Percentiles rank a stretch among this genome's conserved stretches.
Conservation (phyloP, 140 eudicot genomes). For the Ambrosia hybrid region DNA sequence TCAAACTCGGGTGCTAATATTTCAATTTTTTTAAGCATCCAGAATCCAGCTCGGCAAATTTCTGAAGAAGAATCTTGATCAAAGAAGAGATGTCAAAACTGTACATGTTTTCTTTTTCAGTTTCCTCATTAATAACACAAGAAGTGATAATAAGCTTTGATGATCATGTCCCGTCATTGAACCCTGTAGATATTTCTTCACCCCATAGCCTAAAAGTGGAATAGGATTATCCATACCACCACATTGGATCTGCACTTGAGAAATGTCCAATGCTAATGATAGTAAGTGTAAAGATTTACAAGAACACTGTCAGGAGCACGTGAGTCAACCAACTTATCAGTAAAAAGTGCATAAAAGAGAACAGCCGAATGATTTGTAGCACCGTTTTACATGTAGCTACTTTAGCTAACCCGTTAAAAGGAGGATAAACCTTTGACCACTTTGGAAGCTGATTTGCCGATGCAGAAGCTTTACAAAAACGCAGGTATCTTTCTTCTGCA, state of each 20-base stretch:
- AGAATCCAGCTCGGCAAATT: conserved; percentile 74
- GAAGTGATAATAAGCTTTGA: conserved; percentile 79
- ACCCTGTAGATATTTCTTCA: conserved; percentile 55
- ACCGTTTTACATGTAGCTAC: conserved; percentile 77
- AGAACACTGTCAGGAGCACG: conserved; percentile 88
- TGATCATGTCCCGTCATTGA: conserved; percentile 41
- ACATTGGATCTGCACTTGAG: conserved; percentile 39
- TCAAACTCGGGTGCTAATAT: conserved; percentile 71
- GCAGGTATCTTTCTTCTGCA: conserved; percentile 88
- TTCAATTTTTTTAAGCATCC: conserved; percentile 52
- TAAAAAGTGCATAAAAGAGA: conserved; percentile 61
- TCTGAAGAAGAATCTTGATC: conserved; percentile 59
- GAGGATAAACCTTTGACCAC: conserved; percentile 74
- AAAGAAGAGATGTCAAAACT: conserved; percentile 54
- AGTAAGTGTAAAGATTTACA: conserved; percentile 68
- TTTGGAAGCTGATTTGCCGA: conserved; percentile 73
- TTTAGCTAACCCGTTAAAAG: conserved; percentile 64
- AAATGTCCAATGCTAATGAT: conserved; percentile 66
- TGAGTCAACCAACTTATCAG: conserved; percentile 50
- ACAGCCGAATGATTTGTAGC: conserved; percentile 82
- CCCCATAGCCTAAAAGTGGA: conserved; percentile 62
- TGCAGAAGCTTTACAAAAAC: conserved; percentile 77
- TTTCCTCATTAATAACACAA: conserved; percentile 80
- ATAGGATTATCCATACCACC: conserved; percentile 37
- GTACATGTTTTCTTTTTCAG: conserved; percentile 34